phyloP scores from a whole-genome alignment of 129 eudicot genomes.

The Kitagawia praeruptora region DNA sequence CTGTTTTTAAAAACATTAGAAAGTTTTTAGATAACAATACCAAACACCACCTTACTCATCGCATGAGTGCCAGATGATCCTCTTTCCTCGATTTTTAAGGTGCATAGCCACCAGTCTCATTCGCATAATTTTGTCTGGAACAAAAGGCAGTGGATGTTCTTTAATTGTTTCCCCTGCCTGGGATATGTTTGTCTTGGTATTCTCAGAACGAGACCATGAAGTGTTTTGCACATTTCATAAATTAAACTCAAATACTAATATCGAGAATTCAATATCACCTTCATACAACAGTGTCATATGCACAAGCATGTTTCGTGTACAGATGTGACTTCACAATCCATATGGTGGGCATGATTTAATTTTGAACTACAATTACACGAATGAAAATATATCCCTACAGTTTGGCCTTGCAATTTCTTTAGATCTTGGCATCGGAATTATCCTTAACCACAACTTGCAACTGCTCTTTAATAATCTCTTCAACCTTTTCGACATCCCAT shows the following conservation, averaged over 20 bases:
- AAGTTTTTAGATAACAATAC: no score
- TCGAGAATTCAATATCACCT: not conserved
- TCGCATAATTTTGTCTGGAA: no score
- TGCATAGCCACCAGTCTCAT: not conserved
- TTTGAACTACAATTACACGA: not conserved
- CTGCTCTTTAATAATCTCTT: slow-evolving; percentile 34
- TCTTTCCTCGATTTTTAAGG: no score
- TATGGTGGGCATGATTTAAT: not conserved
- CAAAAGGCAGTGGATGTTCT: not conserved
- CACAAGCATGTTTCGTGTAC: not conserved
- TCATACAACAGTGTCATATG: not conserved
- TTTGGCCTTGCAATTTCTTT: slow-evolving; percentile 11
- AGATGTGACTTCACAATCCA: not conserved
- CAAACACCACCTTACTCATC: no score
- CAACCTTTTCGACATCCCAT: slow-evolving; percentile 51
- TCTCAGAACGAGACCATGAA: not conserved
- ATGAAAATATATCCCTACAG: not conserved
- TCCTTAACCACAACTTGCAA: slow-evolving; percentile 27
- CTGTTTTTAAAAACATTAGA: no score
- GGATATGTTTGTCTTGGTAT: not conserved
- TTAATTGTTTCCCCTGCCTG: not conserved
- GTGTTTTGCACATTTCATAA: not conserved
- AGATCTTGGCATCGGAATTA: slow-evolving; percentile 17
- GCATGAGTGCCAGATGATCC: no score
- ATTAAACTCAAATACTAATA: not conserved